Evolutionary conservation across 2,329 filamentous ascomycete species (phyloP).

Genomic region (Ophiocordyceps polyrhachis-furcata): DNA sequence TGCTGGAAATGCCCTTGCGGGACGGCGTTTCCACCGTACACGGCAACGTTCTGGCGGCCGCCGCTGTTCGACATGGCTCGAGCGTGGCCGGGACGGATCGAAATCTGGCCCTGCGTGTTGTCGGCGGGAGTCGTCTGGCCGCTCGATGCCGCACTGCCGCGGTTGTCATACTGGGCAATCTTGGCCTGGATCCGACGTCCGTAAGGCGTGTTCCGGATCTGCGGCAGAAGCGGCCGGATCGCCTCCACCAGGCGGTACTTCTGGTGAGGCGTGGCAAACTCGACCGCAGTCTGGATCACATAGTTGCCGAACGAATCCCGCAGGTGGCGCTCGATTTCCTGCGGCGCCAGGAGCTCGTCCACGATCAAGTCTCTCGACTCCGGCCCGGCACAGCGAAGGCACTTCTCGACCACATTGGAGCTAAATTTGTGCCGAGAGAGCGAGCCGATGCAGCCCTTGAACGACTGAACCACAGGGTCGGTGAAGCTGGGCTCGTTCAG

Average conservation of each 20-base stretch:
- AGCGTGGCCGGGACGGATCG: slow-evolving; percentile 23
- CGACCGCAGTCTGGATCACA: slow-evolving; percentile 88
- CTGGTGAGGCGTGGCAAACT: slow-evolving; percentile 57
- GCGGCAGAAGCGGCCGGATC: slow-evolving; percentile 68
- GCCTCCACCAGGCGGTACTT: slow-evolving; percentile 63
- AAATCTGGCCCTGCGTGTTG: slow-evolving; percentile 33
- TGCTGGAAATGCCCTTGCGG: slow-evolving; percentile 10
- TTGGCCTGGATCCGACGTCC: slow-evolving; percentile 87
- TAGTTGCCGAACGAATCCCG: slow-evolving; percentile 94
- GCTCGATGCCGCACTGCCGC: slow-evolving; percentile 21
- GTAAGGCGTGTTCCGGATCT: slow-evolving; percentile 80
- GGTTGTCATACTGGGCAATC: slow-evolving; percentile 44
- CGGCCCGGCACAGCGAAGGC: slow-evolving; percentile 63
- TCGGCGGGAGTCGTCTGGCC: slow-evolving; percentile 35
- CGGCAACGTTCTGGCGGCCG: slow-evolving; percentile 5
- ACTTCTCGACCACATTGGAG: slow-evolving; percentile 97
- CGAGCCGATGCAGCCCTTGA: slow-evolving; percentile 51
- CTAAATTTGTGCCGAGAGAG: slow-evolving; percentile 95
- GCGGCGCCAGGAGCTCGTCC: slow-evolving; percentile 54
- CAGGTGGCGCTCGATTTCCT: slow-evolving; percentile 73
- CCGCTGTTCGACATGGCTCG: slow-evolving; percentile 23
- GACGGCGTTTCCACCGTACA: slow-evolving; percentile 21
- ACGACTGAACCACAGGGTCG: slow-evolving; percentile 67
- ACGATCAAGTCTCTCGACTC: slow-evolving; percentile 65
- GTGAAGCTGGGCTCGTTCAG: slow-evolving; percentile 77